phyloP scores from a whole-genome alignment of 768 basidiomycete genomes.

The Hebeloma cylindrosporum region DNA sequence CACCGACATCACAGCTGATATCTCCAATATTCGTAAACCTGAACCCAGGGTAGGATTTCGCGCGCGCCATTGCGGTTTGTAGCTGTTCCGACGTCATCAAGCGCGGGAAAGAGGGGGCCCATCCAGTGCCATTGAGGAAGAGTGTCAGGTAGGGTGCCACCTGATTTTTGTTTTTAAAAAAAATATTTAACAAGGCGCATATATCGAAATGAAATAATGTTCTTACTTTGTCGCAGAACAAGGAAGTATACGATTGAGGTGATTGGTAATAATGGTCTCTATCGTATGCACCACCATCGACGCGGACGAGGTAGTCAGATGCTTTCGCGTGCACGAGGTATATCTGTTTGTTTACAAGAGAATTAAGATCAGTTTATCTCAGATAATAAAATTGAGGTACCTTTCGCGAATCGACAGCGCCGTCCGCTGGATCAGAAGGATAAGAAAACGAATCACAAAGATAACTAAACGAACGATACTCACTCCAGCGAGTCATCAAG shows the following conservation, averaged over 20 bases:
- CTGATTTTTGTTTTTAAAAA: constrained; percentile 38
- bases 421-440: constrained; percentile 3
- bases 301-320: constrained; percentile 64
- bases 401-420: constrained; percentile 40
- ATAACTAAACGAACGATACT: constrained; percentile 9
- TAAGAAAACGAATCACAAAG: not conserved
- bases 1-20: constrained; percentile 86
- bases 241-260: constrained; percentile 63
- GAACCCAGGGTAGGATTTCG: constrained; percentile 48
- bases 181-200: not conserved
- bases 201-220: not conserved
- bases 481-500: constrained; percentile 56
- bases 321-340: constrained; percentile 76
- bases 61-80: constrained; percentile 45
- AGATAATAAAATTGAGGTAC: constrained; percentile 29
- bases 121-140: constrained; percentile 84
- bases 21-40: constrained; percentile 79
- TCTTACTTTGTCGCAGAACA: constrained; percentile 67
- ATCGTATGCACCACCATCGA: constrained; percentile 56
- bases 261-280: constrained; percentile 72
- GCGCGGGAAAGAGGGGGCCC: constrained; percentile 76
- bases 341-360: constrained; percentile 46
- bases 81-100: constrained; percentile 73
- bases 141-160: constrained; percentile 84
- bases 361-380: not conserved